A percentile compares a stretch with the other conserved stretches of the same genome.
phyloP scores from a whole-genome alignment of 2,329 filamentous ascomycete species.

The Aspergillus sp. region DNA sequence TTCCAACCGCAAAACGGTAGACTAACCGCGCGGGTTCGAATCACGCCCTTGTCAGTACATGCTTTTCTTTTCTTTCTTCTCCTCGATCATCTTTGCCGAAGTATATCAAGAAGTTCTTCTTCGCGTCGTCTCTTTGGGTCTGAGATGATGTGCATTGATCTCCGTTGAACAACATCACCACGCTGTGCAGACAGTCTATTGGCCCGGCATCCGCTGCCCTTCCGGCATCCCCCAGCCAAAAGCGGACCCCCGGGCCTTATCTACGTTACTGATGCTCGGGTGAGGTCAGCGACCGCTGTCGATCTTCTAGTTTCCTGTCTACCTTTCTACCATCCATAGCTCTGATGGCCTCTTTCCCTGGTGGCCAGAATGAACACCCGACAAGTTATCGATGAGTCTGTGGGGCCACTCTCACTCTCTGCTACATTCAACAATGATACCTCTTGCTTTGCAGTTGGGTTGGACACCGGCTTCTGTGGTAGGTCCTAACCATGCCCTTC shows the following conservation, averaged over 20 bases:
- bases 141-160: background rate
- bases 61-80: background rate
- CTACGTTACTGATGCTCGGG: background rate
- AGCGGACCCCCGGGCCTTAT: slow-evolving; percentile 8
- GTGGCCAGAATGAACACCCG: slow-evolving; percentile 76
- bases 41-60: slow-evolving; percentile 8
- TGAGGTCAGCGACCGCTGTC: slow-evolving; percentile 16
- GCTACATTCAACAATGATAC: slow-evolving; percentile 82
- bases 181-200: background rate
- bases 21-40: slow-evolving; percentile 15
- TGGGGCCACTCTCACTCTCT: slow-evolving; percentile 74
- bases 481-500: slow-evolving; percentile 39
- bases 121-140: background rate
- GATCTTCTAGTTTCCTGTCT: slow-evolving; percentile 9
- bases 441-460: slow-evolving; percentile 82
- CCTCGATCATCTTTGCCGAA: too few species aligned
- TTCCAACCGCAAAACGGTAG: background rate
- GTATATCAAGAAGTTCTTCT: background rate
- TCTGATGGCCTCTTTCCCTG: slow-evolving; percentile 10
- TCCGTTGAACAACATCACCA: background rate
- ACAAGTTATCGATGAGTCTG: slow-evolving; percentile 76
- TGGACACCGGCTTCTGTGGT: slow-evolving; percentile 86
- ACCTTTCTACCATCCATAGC: background rate
- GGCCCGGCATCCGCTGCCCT: background rate
- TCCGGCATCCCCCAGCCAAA: slow-evolving; percentile 1